Conservation (phyloP, 2,329 filamentous ascomycete species). For the Verticillium nubilum region DNA sequence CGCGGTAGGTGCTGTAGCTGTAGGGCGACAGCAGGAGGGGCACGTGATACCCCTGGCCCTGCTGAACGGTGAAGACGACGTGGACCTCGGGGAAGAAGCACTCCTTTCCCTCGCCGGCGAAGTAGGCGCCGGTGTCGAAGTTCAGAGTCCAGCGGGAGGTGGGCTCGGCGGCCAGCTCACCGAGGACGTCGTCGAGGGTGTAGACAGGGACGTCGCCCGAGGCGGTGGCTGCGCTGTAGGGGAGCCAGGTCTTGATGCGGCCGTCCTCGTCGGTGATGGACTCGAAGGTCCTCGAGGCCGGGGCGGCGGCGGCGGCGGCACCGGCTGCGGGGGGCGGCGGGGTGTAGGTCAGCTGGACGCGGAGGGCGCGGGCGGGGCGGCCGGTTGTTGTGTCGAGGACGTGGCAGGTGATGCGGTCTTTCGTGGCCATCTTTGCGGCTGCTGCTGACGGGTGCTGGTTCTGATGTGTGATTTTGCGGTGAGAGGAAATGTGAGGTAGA, state of each 20-base stretch:
- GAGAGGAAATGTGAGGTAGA: neutral
- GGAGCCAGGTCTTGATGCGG: conserved; percentile 64
- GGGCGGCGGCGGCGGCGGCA: conserved; percentile 22
- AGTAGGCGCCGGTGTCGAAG: conserved; percentile 71
- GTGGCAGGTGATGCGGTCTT: conserved; percentile 77
- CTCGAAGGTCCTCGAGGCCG: conserved; percentile 44
- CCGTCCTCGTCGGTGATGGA: conserved; percentile 72
- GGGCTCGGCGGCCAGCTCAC: conserved; percentile 29
- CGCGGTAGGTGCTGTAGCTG: conserved; percentile 77
- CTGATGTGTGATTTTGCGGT: neutral
- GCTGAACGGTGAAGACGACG: conserved; percentile 46
- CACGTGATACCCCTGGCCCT: conserved; percentile 70
- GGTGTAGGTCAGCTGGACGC: conserved; percentile 57
- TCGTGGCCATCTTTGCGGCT: conserved; percentile 17
- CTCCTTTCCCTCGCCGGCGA: conserved; percentile 55
- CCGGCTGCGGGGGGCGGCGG: conserved; percentile 20
- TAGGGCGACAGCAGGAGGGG: conserved; percentile 72
- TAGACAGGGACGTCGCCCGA: conserved; percentile 53
- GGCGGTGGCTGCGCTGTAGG: conserved; percentile 44
- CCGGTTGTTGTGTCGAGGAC: conserved; percentile 78
- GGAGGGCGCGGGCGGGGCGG: conserved; percentile 60
- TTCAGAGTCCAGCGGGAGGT: conserved; percentile 61
- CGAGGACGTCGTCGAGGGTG: conserved; percentile 51
- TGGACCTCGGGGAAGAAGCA: conserved; percentile 59
- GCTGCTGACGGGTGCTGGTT: neutral